Conservation (phyloP, 169 alveolate species). For the Toxoplasma gondii region DNA sequence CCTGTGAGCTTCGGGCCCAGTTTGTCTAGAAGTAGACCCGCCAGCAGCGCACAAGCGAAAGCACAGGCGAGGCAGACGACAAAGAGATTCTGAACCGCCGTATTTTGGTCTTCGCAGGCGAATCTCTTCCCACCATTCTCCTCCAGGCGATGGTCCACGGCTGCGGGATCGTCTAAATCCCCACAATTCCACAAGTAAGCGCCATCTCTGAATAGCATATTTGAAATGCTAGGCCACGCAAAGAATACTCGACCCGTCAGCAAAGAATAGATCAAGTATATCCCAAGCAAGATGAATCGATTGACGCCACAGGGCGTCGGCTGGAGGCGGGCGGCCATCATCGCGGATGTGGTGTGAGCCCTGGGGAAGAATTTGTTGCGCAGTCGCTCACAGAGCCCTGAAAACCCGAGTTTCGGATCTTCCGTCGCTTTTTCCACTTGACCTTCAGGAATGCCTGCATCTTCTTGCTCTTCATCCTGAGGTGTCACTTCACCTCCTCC, state of each 20-base stretch:
- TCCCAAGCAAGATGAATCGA: constrained; percentile 15
- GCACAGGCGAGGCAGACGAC: constrained; percentile 18
- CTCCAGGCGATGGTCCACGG: not conserved
- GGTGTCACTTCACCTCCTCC: not conserved
- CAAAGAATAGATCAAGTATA: constrained; percentile 39
- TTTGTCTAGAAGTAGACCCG: constrained; percentile 40
- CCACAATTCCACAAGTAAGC: constrained; percentile 58
- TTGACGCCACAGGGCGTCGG: constrained; percentile 53
- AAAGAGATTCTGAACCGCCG: constrained; percentile 44
- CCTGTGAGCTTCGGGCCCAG: constrained; percentile 53
- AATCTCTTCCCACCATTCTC: constrained; percentile 30
- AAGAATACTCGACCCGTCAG: constrained; percentile 62
- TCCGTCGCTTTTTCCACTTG: not conserved
- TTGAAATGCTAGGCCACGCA: constrained; percentile 58
- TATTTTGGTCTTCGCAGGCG: constrained; percentile 43
- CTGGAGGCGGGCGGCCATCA: constrained; percentile 33
- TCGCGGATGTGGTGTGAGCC: not conserved
- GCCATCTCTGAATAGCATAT: constrained; percentile 51
- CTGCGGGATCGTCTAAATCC: not conserved
- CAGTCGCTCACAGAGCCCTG: not conserved
- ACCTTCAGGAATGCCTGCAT: not conserved
- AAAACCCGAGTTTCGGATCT: not conserved
- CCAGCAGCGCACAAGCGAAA: constrained; percentile 15
- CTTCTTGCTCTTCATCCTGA: not conserved
- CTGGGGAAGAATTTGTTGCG: not conserved